Base-by-base conservation (phyloP, 805 yeast species). In the Ogataea dorogensis region DNA sequence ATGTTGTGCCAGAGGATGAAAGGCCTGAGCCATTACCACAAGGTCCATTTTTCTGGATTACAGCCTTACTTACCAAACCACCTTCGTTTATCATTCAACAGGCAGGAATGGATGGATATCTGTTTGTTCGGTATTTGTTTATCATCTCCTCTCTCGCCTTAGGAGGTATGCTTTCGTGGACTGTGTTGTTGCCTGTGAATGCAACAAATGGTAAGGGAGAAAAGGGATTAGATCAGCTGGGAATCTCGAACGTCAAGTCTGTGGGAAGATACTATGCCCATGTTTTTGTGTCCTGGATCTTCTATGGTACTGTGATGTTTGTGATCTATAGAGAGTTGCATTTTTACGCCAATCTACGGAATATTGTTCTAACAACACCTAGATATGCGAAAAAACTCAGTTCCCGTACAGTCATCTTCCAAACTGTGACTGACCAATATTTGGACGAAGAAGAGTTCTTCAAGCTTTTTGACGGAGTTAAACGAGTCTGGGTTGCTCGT, bases 61-160 rank as follows among this genome's bases (percentile, higher is more conserved):
- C 60, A 7, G 79, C 81, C 5, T 56, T 91, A 18, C 50, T 85
- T 32, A 63, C 71, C 31, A 80, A 84, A 53, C 76, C 86, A 1
- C 88, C 85, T 38, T 65, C 82, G 31, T 85, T 85, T 53, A 70
- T 89, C 37, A 76, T 91, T 41, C 79, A 81, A 47, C 94, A 91
- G 52, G 82, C 93, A 14, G 98, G 97, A 12, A 58, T 91, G n/a
- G 98, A 91, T 57, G 97, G 96, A 5, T 91, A 86, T 65, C 81
- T 93, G 55, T 91, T 89, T 59, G 63, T 88, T 43, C 71, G 98
- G 47, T 93, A 84, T 55, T 59, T 93, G 18, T 70, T 75, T 32
- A 52, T 83, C 23, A 65, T 86, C 44, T 65, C 75, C 9, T 42
- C 65, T 5, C 55, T 78, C 25, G 75, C 79, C 39, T 68, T 78